Percentiles rank a stretch among this genome's conserved stretches.
phyloP scores from a whole-genome alignment of 2,329 filamentous ascomycete genomes.

The Aquanectria penicillioides region DNA sequence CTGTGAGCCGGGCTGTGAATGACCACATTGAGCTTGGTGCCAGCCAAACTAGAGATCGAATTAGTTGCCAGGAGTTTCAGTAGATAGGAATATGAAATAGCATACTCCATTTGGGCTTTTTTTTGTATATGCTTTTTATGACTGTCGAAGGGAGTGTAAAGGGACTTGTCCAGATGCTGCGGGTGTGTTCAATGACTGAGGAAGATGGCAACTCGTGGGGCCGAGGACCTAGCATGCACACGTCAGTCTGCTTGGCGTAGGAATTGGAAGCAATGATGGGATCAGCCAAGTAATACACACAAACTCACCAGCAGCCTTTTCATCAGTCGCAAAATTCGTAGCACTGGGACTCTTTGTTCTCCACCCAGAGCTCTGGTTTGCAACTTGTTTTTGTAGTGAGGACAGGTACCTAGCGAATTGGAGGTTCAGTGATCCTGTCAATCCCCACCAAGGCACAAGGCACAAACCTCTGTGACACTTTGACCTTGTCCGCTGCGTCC shows the following conservation, averaged over 20 bases:
- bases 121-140: conserved; percentile 43
- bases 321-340: background rate
- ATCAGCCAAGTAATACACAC: background rate
- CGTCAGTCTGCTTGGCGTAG: background rate
- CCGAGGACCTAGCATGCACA: background rate
- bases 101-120: conserved; percentile 50
- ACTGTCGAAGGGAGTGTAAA: conserved; percentile 43
- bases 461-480: conserved; percentile 9
- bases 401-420: conserved; percentile 1
- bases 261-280: background rate
- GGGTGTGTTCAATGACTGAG: background rate
- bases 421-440: background rate
- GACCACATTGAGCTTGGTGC: conserved; percentile 49
- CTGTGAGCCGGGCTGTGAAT: conserved; percentile 45
- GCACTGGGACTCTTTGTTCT: background rate
- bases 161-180: conserved; percentile 43
- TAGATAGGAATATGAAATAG: background rate
- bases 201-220: background rate
- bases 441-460: background rate
- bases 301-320: background rate
- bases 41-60: conserved; percentile 37
- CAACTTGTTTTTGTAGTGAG: conserved; percentile 13
- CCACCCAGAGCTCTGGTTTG: background rate
- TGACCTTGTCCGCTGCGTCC: conserved; percentile 39
- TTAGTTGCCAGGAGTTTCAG: background rate